These are phyloP conservation scores for Aspergillus costaricaensis DNA, from an alignment of 2,329 filamentous ascomycete species.

Conservation along the genomic window DNA sequence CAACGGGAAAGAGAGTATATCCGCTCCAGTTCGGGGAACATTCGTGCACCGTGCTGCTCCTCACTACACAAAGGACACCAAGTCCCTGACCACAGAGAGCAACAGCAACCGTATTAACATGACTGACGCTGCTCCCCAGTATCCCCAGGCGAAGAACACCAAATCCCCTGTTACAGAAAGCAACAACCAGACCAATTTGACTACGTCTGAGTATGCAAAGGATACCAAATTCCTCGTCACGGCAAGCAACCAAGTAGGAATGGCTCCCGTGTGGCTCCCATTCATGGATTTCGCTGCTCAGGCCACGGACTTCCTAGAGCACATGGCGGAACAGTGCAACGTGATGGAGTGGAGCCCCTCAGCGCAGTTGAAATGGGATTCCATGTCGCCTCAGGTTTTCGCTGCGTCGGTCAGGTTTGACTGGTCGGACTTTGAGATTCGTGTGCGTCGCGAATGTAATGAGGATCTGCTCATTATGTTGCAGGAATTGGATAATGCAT, in stretches of 20 bases:
- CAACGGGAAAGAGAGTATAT: too few species aligned
- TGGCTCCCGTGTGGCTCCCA: slow-evolving; percentile 22
- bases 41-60: too few species aligned
- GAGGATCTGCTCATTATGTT: slow-evolving; percentile 19
- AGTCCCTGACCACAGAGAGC: too few species aligned
- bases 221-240: slow-evolving; percentile 19
- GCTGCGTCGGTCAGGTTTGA: slow-evolving; percentile 24
- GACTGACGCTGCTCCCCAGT: too few species aligned
- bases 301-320: slow-evolving; percentile 18
- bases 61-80: too few species aligned
- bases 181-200: not conserved
- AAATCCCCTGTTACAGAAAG: too few species aligned
- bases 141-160: too few species aligned
- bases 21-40: too few species aligned
- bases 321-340: slow-evolving; percentile 19
- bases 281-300: slow-evolving; percentile 16
- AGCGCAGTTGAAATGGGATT: slow-evolving; percentile 11
- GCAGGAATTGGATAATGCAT: slow-evolving; percentile 18
- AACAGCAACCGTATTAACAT: too few species aligned
- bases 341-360: slow-evolving; percentile 13
- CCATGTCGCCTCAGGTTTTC: not conserved
- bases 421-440: slow-evolving; percentile 24
- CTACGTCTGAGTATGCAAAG: not conserved
- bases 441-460: slow-evolving; percentile 22
- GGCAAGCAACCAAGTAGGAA: slow-evolving; percentile 11